Base-by-base conservation (phyloP, 1,284 basidiomycete genomes). In the Peniophora sp. region DNA sequence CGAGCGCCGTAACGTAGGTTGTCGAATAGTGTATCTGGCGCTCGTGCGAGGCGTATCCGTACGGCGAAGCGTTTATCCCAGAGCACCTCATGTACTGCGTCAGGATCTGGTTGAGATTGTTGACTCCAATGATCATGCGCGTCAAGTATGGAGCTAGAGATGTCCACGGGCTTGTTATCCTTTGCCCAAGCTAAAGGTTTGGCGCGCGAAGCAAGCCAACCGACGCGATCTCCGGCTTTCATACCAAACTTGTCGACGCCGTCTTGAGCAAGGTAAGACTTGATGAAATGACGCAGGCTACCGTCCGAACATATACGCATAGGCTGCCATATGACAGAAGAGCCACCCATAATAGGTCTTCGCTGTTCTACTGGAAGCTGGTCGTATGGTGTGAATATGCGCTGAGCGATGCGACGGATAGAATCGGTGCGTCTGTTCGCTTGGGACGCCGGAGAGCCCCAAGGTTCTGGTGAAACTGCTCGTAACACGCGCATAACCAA, bases 361-460 rank as follows among this genome's bases (percentile, higher is more conserved):
- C 60, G 59, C 22, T 45, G 5, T 20, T 41, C n/a, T 8, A 5
- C 8, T 1, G 16, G 44, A 2, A 20, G 27, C 24, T 22, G 39
- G 34, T 14, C 32, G 43, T 32, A 47, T 20, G 25, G 50, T 41
- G 25, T 41, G 74, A 76, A 83, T 9, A 88, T 51, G 3, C 66
- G 64, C 9, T 63, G 50, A 25, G 74, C 60, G 52, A 88, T 78
- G 36, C 69, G 70, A 2, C 67, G 55, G 20, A 84, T 61, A 47
- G 71, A 73, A 5, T 52, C 54, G 45, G 59, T 61, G 6, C 77
- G 72, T 34, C 85, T 74, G 51, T 74, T 66, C 2, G 71, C 77
- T 59, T 88, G 81, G 3, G 86, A 77, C 16, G 68, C 70, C 19
- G 74, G 56, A 44, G 80, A 79, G 3, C 88, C 88, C 89, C 89